Base-by-base conservation (phyloP, 495 filamentous ascomycete species). In the Evernia prunastri region DNA sequence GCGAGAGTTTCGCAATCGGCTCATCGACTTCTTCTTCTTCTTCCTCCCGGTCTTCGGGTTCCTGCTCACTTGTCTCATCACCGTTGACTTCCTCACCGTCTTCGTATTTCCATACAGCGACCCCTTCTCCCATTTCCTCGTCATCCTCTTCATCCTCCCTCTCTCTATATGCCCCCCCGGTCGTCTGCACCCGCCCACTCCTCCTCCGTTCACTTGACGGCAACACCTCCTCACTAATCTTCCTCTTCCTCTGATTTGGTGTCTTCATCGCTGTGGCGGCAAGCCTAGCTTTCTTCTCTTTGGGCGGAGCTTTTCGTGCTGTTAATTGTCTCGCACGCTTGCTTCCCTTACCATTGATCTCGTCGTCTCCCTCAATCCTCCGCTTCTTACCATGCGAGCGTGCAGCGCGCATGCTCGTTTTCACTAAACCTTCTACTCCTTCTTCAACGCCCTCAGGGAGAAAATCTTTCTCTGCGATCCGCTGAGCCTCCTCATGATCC, bases 361-460 rank as follows among this genome's bases (percentile, higher is more conserved):
- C 47, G 4, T 76, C 76, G 5, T 74, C 72, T 58, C 70, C 77
- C 31, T 83, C 79, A 49, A 76, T 75, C 69, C 81, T 82, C 51
- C 80, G 74, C 72, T 82, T 82, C 68, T 78, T 82, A 25, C 66
- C 60, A 10, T 75, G 71, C 29, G 72, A 75, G 10, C 67, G 64
- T 58, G 25, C 77, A 25, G 67, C 67, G 37, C 73, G 76, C 77
- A 82, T 76, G 18, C 70, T 75, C 39, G 66, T 69, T 37, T 74
- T 74, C 12, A 89, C 84, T 25, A 92, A 74, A 17, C 84, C 82
- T 61, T 96, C 90, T 9, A 94, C 76, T 58, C 80, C 72, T 49
- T 91, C 88, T n/a, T 91, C 88, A 40, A 95, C 75, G n/a, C 87
- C 87, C 39, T 92, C 88, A 1, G 90, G 88, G 3, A 96, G 77